These are phyloP conservation scores for Polyplosphaeria fusca DNA, from an alignment of 495 filamentous ascomycete species.

Conservation along the genomic window DNA sequence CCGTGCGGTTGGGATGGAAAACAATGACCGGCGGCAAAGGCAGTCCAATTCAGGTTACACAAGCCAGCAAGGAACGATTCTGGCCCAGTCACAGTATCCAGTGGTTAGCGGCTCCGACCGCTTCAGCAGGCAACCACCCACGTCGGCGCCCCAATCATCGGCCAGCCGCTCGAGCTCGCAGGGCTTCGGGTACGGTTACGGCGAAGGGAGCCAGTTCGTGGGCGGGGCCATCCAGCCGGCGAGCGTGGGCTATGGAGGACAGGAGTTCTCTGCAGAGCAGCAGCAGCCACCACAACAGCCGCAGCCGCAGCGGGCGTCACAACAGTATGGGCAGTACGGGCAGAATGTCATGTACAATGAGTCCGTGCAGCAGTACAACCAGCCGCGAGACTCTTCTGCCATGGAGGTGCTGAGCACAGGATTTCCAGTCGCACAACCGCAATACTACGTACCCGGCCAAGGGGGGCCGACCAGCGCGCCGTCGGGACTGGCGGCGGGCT, in stretches of 20 bases:
- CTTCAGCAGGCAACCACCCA: conserved; percentile 37
- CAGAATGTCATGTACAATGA: conserved; percentile 79
- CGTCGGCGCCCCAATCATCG: conserved; percentile 28
- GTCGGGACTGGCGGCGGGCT: conserved; percentile 51
- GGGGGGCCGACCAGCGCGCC: conserved; percentile 52
- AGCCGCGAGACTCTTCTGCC: conserved; percentile 77
- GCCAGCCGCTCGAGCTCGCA: conserved; percentile 45
- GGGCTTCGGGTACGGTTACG: conserved; percentile 52
- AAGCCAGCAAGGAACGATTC: conserved; percentile 31
- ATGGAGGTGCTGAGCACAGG: conserved; percentile 74
- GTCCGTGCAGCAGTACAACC: conserved; percentile 69
- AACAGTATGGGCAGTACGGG: conserved; percentile 54
- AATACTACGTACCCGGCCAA: conserved; percentile 60
- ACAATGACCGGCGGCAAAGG: conserved; percentile 43
- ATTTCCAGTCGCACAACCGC: conserved; percentile 63
- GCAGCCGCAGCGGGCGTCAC: no score
- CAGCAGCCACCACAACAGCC: conserved; percentile 30
- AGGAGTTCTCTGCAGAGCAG: conserved; percentile 52
- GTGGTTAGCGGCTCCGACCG: conserved; percentile 35
- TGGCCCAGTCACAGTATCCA: conserved; percentile 33
- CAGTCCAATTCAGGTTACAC: conserved; percentile 36
- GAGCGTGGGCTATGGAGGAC: conserved; percentile 51
- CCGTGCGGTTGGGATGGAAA: conserved; percentile 41
- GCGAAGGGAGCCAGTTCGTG: conserved; percentile 53
- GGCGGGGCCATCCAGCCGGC: conserved; percentile 47